Evolutionary conservation across 768 basidiomycete species (phyloP), one percentile per base, ranked within the genome.

Genomic region (Glaciozyma antarctica): DNA sequence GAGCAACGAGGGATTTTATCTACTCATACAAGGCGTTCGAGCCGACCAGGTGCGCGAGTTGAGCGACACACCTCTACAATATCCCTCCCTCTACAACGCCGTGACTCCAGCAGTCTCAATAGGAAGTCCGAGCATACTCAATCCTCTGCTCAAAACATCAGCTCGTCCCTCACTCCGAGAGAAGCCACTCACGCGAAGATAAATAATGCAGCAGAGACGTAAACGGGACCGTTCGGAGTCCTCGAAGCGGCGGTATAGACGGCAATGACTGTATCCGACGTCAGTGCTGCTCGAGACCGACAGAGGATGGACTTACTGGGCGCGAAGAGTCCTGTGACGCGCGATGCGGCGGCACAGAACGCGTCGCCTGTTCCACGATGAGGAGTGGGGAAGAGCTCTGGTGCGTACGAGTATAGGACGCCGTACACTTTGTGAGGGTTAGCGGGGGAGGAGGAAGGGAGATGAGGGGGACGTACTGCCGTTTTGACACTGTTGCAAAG

Each of bases 321-420:
- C 5, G 55, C 34, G 17, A 57, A 57, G 22, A 57, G 55, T 24
- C 55, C 55, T 15, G 55, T 57, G 15, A 57, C 22, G 22, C 55
- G 55, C 12, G 22, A n/a, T 19, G 55, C 38, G 12, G 38, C 38
- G 2, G 55, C 34, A 12, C 34, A 34, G 2, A 57, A 24, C 34
- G 55, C 55, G n/a, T 57, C 55, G 34, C 55, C 55, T 16, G 55
- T 57, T n/a, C 34, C 55, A 10, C 55, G 55, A 13, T 38, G 38
- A 22, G 55, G 55, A n/a, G 55, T 57, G 34, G 22, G 55, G 34
- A 52, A 52, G 15, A 52, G 22, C 26, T 52, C 51, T 1, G 51
- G 51, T 24, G 51, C 51, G 24, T 52, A 52, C 1, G 22, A 21
- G 51, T 52, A 52, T 3, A 52, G 26, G 12, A 52, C 51, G n/a